phyloP scores from a whole-genome alignment of 192 early-diverging fungal species.

The Gigaspora rosea region DNA sequence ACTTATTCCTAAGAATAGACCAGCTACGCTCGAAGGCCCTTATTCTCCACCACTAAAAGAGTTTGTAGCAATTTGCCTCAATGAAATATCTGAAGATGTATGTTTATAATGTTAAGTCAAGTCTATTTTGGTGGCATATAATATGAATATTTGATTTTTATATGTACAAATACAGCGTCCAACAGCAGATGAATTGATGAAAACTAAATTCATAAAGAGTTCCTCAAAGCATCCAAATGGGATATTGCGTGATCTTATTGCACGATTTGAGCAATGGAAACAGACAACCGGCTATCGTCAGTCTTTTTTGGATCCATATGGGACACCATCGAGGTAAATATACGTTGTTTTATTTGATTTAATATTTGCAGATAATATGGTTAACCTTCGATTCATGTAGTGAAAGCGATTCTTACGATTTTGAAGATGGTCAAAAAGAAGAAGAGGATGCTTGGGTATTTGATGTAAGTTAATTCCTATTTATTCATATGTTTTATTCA shows the following conservation, averaged over 20 bases:
- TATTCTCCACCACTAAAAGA: slow-evolving; percentile 84
- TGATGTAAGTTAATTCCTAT: slow-evolving; percentile 44
- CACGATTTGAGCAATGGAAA: slow-evolving; percentile 64
- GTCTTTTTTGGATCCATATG: slow-evolving; percentile 27
- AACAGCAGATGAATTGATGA: slow-evolving; percentile 83
- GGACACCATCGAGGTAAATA: slow-evolving; percentile 26
- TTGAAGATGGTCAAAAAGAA: slow-evolving; percentile 35
- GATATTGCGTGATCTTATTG: slow-evolving; percentile 65
- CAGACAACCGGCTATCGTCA: slow-evolving; percentile 37
- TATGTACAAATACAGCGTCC: slow-evolving; percentile 61
- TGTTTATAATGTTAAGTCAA: neutral
- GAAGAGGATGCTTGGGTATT: slow-evolving; percentile 60
- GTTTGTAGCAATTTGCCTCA: slow-evolving; percentile 84
- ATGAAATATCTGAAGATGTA: slow-evolving; percentile 83
- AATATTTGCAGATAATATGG: too few relatives aligned
- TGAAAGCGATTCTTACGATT: slow-evolving; percentile 30
- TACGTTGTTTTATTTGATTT: too few relatives aligned
- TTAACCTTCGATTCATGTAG: neutral
- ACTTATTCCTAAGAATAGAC: slow-evolving; percentile 80
- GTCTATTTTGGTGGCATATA: neutral
- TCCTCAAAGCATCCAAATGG: slow-evolving; percentile 54
- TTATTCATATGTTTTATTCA: neutral
- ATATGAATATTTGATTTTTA: neutral
- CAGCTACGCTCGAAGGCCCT: slow-evolving; percentile 76
- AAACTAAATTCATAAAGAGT: slow-evolving; percentile 72